Conservation (phyloP, 208 protist genomes). For the Trypanosomatidae sp. region DNA sequence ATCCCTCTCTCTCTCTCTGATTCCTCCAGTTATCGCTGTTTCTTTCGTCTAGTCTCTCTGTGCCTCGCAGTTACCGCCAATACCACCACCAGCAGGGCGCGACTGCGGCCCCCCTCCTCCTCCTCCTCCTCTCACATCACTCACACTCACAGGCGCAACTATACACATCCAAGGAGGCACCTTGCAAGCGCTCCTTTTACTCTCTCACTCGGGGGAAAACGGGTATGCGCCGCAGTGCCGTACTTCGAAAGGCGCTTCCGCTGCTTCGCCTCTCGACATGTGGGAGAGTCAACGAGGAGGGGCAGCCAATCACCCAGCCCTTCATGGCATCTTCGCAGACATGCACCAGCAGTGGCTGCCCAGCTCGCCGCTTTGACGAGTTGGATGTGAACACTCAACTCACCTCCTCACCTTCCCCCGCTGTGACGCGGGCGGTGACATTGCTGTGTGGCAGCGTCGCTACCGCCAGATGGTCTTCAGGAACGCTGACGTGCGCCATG, state of each 20-base stretch:
- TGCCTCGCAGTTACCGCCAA: not conserved
- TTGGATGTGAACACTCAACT: not conserved
- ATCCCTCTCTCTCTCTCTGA: not conserved
- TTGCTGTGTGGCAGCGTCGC: not conserved
- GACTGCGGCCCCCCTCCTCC: not conserved
- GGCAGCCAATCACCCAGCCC: not conserved
- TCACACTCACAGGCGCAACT: not conserved
- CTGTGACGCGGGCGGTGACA: not conserved
- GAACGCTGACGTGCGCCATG: conserved; percentile 2
- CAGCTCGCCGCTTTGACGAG: not conserved
- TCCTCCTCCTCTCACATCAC: not conserved
- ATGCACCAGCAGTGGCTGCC: not conserved
- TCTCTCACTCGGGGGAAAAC: not conserved
- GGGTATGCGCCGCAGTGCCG: conserved; percentile 2
- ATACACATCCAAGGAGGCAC: not conserved
- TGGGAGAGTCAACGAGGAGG: conserved; percentile 1
- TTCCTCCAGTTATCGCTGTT: not conserved
- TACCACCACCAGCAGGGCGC: not conserved
- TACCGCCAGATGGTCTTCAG: not conserved
- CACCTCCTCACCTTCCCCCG: not conserved
- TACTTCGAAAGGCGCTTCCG: not conserved
- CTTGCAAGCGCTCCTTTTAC: not conserved
- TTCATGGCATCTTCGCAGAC: not conserved
- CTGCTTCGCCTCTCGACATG: not conserved
- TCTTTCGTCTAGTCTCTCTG: not conserved